Percentiles rank a stretch among this genome's conserved stretches.
These are phyloP conservation scores for Brassica rapa DNA, from an alignment of 345 rosid genomes.

Conservation along the genomic window DNA sequence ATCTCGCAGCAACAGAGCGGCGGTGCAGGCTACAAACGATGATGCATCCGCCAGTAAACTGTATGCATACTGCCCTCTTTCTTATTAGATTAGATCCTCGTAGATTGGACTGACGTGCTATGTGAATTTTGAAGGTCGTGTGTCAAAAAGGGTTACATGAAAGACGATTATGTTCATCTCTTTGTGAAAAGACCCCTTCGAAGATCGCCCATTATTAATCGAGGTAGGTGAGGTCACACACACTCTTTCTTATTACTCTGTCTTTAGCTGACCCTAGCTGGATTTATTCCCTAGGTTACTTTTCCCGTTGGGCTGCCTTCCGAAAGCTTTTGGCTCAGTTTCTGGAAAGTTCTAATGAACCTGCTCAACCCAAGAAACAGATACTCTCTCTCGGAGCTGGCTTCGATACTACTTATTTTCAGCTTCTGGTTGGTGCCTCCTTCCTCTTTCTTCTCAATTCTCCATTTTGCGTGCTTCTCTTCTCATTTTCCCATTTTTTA, in stretches of 20 bases:
- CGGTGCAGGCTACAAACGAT: constrained; percentile 96
- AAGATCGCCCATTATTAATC: constrained; percentile 91
- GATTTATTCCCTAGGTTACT: constrained; percentile 57
- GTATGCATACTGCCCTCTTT: constrained; percentile 33
- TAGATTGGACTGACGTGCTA: neutral
- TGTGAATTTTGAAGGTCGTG: constrained; percentile 67
- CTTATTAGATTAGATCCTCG: neutral
- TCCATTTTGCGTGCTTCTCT: constrained; percentile 8
- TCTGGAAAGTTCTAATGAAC: constrained; percentile 51
- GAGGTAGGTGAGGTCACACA: constrained; percentile 49
- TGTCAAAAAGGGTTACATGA: constrained; percentile 83
- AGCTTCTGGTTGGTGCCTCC: constrained; percentile 78
- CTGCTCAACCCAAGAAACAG: constrained; percentile 58
- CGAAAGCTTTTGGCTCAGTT: constrained; percentile 80
- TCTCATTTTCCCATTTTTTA: constrained; percentile 36
- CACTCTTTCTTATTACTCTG: constrained; percentile 12
- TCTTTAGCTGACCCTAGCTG: constrained; percentile 8
- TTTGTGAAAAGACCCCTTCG: constrained; percentile 87
- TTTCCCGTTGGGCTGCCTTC: constrained; percentile 95
- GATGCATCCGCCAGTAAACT: constrained; percentile 95
- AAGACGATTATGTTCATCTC: constrained; percentile 79
- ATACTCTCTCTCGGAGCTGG: constrained; percentile 95
- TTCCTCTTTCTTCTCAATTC: neutral
- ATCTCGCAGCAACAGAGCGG: constrained; percentile 74
- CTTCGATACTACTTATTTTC: constrained; percentile 88